Evolutionary conservation across 2,329 filamentous ascomycete genomes (phyloP).

Genomic region (Alternaria gaisen): DNA sequence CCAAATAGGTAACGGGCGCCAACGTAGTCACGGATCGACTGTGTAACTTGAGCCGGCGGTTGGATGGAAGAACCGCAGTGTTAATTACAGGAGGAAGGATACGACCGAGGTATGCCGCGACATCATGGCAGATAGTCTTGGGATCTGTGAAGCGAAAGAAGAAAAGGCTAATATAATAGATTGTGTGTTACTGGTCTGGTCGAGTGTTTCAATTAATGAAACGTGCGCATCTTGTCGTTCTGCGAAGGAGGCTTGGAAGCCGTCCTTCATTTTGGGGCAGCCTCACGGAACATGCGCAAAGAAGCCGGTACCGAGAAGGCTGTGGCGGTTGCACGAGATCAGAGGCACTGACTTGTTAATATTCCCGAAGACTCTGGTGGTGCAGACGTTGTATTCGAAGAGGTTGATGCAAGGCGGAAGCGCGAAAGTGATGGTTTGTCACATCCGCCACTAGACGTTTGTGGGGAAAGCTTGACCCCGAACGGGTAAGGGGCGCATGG

Average conservation of each 20-base stretch:
- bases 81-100: conserved; percentile 32
- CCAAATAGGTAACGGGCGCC: conserved; percentile 9
- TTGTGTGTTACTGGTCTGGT: conserved; percentile 33
- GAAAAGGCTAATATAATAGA: conserved; percentile 45
- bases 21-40: conserved; percentile 5
- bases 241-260: background rate
- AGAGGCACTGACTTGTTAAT: conserved; percentile 14
- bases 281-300: conserved; percentile 28
- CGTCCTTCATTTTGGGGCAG: conserved; percentile 29
- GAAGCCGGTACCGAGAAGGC: conserved; percentile 11
- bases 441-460: conserved; percentile 20
- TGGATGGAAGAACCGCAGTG: conserved; percentile 35
- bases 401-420: conserved; percentile 26
- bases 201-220: conserved; percentile 35
- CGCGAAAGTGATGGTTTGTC: conserved; percentile 15
- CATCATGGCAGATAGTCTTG: conserved; percentile 18
- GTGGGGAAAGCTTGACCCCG: conserved; percentile 27
- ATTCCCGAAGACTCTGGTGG: conserved; percentile 32
- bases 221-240: conserved; percentile 26
- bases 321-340: conserved; percentile 15
- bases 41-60: conserved; percentile 38
- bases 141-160: conserved; percentile 19
- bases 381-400: conserved; percentile 31
- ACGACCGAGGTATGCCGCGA: conserved; percentile 16
- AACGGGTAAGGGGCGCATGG: conserved; percentile 21